Evolutionary conservation across 2,329 filamentous ascomycete genomes (phyloP).

Genomic region (Fusarium ramigenum): DNA sequence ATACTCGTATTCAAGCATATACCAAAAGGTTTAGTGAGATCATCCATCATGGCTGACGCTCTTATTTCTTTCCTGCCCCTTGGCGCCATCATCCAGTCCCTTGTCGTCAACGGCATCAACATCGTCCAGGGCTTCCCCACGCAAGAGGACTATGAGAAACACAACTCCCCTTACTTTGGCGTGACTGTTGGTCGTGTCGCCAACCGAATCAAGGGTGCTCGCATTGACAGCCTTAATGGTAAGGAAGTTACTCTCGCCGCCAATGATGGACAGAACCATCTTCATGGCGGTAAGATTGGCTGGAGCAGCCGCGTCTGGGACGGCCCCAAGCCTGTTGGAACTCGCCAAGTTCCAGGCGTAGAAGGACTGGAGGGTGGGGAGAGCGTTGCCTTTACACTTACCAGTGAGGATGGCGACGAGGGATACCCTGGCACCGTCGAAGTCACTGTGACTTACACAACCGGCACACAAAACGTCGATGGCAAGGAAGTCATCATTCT

Average conservation of each 20-base stretch:
- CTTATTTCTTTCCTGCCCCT: slow-evolving; percentile 75
- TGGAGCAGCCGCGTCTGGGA: slow-evolving; percentile 86
- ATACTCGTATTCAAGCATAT: background rate
- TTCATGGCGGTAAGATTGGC: slow-evolving; percentile 77
- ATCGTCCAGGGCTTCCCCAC: slow-evolving; percentile 89
- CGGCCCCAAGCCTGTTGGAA: slow-evolving; percentile 72
- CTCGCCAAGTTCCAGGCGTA: slow-evolving; percentile 59
- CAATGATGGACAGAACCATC: slow-evolving; percentile 81
- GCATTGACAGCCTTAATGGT: slow-evolving; percentile 77
- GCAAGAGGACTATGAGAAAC: slow-evolving; percentile 75
- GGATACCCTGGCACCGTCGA: slow-evolving; percentile 89
- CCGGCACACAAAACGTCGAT: slow-evolving; percentile 70
- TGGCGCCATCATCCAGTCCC: slow-evolving; percentile 82
- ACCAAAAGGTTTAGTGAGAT: slow-evolving; percentile 10
- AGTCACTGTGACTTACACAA: slow-evolving; percentile 79
- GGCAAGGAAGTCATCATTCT: slow-evolving; percentile 75
- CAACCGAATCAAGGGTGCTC: slow-evolving; percentile 80
- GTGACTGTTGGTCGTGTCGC: slow-evolving; percentile 89
- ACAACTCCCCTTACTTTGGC: slow-evolving; percentile 86
- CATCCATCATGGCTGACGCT: slow-evolving; percentile 54
- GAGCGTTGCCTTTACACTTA: slow-evolving; percentile 71
- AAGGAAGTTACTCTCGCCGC: slow-evolving; percentile 74
- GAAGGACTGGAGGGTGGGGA: slow-evolving; percentile 67
- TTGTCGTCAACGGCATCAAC: slow-evolving; percentile 80
- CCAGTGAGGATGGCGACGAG: slow-evolving; percentile 84